Conservation (phyloP, 345 rosid genomes). For the Lepidium aucheri region DNA sequence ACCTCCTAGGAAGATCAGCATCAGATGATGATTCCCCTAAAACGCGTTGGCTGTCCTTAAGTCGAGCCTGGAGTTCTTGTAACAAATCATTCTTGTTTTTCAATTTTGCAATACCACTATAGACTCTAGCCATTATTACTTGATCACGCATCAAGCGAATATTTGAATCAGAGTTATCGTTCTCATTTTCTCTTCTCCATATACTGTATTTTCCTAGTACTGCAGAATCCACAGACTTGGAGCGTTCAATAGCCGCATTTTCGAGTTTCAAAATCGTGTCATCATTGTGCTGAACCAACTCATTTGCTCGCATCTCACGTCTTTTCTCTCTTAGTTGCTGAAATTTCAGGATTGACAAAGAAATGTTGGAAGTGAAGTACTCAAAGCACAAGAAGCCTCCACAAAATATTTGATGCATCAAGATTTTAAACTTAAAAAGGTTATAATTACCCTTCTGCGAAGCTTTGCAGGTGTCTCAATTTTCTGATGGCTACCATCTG, state of each 20-base stretch:
- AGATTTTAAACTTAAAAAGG: background rate
- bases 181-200: conserved; percentile 94
- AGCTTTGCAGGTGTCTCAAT: conserved; percentile 58
- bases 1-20: conserved; percentile 83
- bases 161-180: conserved; percentile 78
- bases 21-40: conserved; percentile 70
- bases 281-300: conserved; percentile 59
- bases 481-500: conserved; percentile 45
- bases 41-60: conserved; percentile 82
- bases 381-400: background rate
- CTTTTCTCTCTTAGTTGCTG: conserved; percentile 90
- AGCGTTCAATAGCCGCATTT: conserved; percentile 89
- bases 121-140: conserved; percentile 93
- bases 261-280: conserved; percentile 74
- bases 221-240: conserved; percentile 92
- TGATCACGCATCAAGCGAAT: conserved; percentile 92
- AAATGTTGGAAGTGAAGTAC: background rate
- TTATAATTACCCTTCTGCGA: conserved; percentile 60
- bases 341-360: background rate
- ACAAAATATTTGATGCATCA: background rate
- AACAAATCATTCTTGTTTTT: conserved; percentile 60
- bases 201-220: conserved; percentile 90
- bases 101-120: conserved; percentile 66
- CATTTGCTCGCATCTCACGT: conserved; percentile 71
- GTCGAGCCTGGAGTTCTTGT: conserved; percentile 64